phyloP scores from a whole-genome alignment of 768 basidiomycete species.

The Russula compacta region DNA sequence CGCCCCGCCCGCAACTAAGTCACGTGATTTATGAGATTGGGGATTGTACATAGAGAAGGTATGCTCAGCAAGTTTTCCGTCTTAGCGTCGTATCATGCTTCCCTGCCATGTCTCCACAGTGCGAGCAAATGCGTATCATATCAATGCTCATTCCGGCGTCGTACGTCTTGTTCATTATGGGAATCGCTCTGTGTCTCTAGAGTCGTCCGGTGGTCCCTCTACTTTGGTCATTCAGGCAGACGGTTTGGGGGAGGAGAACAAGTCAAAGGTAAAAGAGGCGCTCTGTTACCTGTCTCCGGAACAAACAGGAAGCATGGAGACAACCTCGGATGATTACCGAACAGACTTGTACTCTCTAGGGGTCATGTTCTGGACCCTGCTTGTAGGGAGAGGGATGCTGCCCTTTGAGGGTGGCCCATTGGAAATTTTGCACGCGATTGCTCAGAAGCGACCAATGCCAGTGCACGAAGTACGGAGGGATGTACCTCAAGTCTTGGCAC shows the following conservation, averaged over 20 bases:
- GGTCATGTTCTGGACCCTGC: slow-evolving; percentile 62
- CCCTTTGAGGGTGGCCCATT: slow-evolving; percentile 36
- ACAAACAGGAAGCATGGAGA: slow-evolving; percentile 67
- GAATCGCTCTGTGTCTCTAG: slow-evolving; percentile 62
- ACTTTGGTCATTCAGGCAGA: slow-evolving; percentile 49
- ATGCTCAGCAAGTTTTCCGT: not conserved
- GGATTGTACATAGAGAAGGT: slow-evolving; percentile 65
- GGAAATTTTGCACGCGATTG: slow-evolving; percentile 61
- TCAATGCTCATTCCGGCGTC: slow-evolving; percentile 58
- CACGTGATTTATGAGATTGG: slow-evolving; percentile 31
- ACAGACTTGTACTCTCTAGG: slow-evolving; percentile 71
- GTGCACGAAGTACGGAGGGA: slow-evolving; percentile 69
- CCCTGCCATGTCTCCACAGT: slow-evolving; percentile 30
- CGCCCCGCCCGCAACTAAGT: not conserved
- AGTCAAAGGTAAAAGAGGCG: slow-evolving; percentile 65
- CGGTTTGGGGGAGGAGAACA: slow-evolving; percentile 48
- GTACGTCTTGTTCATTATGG: slow-evolving; percentile 69
- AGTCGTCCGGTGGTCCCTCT: slow-evolving; percentile 63
- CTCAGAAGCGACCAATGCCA: slow-evolving; percentile 64
- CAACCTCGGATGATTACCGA: slow-evolving; percentile 60
- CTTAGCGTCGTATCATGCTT: not conserved
- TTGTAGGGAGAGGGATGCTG: slow-evolving; percentile 50
- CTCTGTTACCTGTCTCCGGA: slow-evolving; percentile 69
- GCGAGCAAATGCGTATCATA: slow-evolving; percentile 67
- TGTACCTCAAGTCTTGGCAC: slow-evolving; percentile 59